Percentiles rank a stretch among this genome's conserved stretches.
phyloP scores from a whole-genome alignment of 108 stramenopile genomes.

The Asterionellopsis glacialis region DNA sequence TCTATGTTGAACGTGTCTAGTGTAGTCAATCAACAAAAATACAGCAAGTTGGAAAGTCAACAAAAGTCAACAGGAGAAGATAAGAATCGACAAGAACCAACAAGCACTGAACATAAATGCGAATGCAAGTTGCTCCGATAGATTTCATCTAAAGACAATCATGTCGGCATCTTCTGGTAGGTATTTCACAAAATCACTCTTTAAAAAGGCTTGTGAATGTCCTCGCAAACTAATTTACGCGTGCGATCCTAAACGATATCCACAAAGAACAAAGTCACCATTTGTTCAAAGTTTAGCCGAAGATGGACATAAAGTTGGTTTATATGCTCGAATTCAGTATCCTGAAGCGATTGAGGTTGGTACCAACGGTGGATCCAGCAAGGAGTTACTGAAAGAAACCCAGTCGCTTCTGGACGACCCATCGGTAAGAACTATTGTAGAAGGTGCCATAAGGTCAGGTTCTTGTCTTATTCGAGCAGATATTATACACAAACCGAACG shows the following conservation, averaged over 20 bases:
- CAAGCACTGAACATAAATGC: too few relatives aligned
- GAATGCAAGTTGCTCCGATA: too few relatives aligned
- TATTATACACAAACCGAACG: slow-evolving; percentile 11
- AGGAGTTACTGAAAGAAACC: slow-evolving; percentile 7
- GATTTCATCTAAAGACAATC: too few relatives aligned
- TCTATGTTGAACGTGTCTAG: too few relatives aligned
- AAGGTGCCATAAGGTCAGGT: slow-evolving; percentile 31
- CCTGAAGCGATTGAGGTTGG: slow-evolving; percentile 34
- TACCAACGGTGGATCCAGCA: neutral
- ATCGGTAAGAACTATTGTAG: slow-evolving; percentile 25
- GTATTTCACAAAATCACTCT: slow-evolving; percentile 48
- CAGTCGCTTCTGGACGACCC: neutral
- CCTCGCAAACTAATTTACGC: slow-evolving; percentile 49
- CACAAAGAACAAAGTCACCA: neutral
- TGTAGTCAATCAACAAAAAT: too few relatives aligned
- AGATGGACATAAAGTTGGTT: slow-evolving; percentile 35
- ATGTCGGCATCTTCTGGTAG: slow-evolving; percentile 1
- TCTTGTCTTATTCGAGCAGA: slow-evolving; percentile 36
- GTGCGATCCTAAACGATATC: slow-evolving; percentile 20
- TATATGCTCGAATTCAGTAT: slow-evolving; percentile 34
- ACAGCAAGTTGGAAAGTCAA: too few relatives aligned
- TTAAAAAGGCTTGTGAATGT: slow-evolving; percentile 33
- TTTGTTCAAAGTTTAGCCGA: slow-evolving; percentile 20
- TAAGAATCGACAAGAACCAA: too few relatives aligned
- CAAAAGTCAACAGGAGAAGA: too few relatives aligned